Conservation (phyloP, 2,329 filamentous ascomycete species). For the Fonsecaea monophora region DNA sequence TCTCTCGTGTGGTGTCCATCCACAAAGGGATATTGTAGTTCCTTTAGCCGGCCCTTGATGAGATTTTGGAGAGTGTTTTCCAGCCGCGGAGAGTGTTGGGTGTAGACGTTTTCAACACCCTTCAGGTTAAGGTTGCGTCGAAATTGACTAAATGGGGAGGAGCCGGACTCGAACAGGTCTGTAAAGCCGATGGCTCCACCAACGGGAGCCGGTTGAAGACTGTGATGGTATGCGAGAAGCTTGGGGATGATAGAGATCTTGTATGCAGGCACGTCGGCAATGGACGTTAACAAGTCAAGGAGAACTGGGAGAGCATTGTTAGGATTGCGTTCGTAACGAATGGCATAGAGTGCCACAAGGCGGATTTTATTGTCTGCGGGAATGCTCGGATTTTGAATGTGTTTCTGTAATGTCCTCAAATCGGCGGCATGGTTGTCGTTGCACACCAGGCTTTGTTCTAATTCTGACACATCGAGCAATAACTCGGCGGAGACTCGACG, state of each 20-base stretch:
- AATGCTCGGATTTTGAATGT: slow-evolving; percentile 81
- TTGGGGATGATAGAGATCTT: slow-evolving; percentile 81
- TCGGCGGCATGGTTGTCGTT: slow-evolving; percentile 93
- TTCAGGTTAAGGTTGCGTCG: slow-evolving; percentile 76
- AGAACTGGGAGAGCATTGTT: slow-evolving; percentile 84
- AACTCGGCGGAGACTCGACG: slow-evolving; percentile 83
- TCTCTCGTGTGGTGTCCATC: slow-evolving; percentile 87
- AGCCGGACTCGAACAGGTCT: slow-evolving; percentile 85
- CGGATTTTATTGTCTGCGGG: slow-evolving; percentile 83
- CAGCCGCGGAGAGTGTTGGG: slow-evolving; percentile 88
- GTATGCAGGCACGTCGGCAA: slow-evolving; percentile 77
- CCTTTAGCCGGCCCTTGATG: slow-evolving; percentile 86
- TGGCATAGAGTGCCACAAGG: slow-evolving; percentile 89
- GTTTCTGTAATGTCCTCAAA: slow-evolving; percentile 86
- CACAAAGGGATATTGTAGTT: slow-evolving; percentile 90
- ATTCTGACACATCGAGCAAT: slow-evolving; percentile 92
- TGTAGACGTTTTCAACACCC: slow-evolving; percentile 98
- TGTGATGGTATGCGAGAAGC: slow-evolving; percentile 83
- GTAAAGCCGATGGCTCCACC: slow-evolving; percentile 79
- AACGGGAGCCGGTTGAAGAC: slow-evolving; percentile 77
- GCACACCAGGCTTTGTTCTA: slow-evolving; percentile 95
- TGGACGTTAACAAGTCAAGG: slow-evolving; percentile 82
- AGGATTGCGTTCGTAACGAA: slow-evolving; percentile 87
- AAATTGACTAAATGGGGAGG: slow-evolving; percentile 87
- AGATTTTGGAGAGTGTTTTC: slow-evolving; percentile 89